phyloP scores from a whole-genome alignment of 2,329 filamentous ascomycete species.

The Scedosporium aurantiacum region DNA sequence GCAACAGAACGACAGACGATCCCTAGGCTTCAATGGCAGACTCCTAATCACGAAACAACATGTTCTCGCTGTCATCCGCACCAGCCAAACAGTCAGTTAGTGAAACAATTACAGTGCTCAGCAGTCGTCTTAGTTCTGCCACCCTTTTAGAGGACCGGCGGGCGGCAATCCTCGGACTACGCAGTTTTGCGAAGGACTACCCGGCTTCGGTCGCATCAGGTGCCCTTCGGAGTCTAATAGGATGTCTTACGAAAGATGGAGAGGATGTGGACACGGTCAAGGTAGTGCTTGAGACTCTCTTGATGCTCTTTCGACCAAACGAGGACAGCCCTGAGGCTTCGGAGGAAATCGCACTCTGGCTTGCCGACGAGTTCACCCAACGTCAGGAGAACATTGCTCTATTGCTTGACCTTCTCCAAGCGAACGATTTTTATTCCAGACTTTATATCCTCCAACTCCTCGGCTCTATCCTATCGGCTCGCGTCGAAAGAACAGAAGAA shows the following conservation, averaged over 20 bases:
- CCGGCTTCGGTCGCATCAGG: conserved; percentile 92
- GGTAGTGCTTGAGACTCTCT: conserved; percentile 83
- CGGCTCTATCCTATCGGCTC: conserved; percentile 70
- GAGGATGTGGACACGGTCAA: conserved; percentile 96
- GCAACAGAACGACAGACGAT: not conserved
- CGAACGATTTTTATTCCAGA: conserved; percentile 77
- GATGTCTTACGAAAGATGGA: conserved; percentile 71
- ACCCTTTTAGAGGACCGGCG: conserved; percentile 90
- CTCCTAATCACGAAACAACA: conserved; percentile 16
- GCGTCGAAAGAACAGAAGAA: conserved; percentile 87
- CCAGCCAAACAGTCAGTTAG: conserved; percentile 93
- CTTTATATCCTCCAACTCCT: conserved; percentile 87
- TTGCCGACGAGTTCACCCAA: conserved; percentile 96
- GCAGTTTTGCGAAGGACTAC: conserved; percentile 94
- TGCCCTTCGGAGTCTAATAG: conserved; percentile 79
- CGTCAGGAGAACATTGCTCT: conserved; percentile 92
- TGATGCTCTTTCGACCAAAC: conserved; percentile 77
- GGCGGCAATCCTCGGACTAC: conserved; percentile 80
- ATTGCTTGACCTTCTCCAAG: conserved; percentile 79
- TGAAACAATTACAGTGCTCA: conserved; percentile 85
- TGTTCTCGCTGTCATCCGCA: conserved; percentile 58
- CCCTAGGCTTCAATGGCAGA: not conserved
- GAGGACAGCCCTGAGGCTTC: conserved; percentile 77
- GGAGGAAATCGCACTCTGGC: conserved; percentile 89
- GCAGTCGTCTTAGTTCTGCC: conserved; percentile 75